Base-by-base conservation (phyloP, 192 early-diverging fungal genomes). In the Coemansia sp. region DNA sequence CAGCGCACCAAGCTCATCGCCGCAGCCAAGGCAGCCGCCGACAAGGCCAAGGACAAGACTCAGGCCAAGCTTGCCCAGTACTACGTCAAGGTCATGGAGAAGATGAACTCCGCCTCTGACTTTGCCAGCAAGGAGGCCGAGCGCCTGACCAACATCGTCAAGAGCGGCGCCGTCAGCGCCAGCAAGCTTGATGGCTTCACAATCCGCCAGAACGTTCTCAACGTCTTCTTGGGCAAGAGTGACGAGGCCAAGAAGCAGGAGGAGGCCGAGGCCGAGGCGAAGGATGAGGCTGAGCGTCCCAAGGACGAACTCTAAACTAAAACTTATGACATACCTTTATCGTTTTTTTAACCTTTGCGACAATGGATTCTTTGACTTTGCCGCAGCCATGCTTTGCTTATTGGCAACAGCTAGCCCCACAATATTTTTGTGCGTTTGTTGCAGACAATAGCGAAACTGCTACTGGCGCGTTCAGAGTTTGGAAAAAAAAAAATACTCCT, bases 31-130 rank as follows among this genome's bases (percentile, higher is more conserved):
- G 61, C 33, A 1, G 65, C 75, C 51, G 86, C 87, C 27, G 79
- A 86, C 59, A 84, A 84, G 46, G 67, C 77, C 65, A 80, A 76
- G 63, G 73, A 72, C 72, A 84, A 71, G 52, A 78, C 73, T 27
- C 84, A 74, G 62, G 66, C 65, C 70, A 70, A 72, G 72, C 90
- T 86, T 73, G 91, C 95, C 36, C 82, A 87, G 54, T 97, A 96
- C 87, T 99, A 99, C 72, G 78, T 84, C 75, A 98, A 96, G 79
- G 90, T 94, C 67, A 94, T 98, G 91, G 90, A 95, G 80, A 97
- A 97, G 86, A 87, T 92, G 63, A 63, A 78, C 61, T 82, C 86
- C 27, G 88, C 89, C 8, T 87, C 86, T 0, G 90, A 88, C 63
- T 99, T 92, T 85, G 70, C 91, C 43, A 82, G 64, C 15, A 95